A percentile compares a stretch with the other conserved stretches of the same genome.
These are phyloP conservation scores for Aspergillus oerlinghausenensis DNA, from an alignment of 2,329 filamentous ascomycete species.

Conservation along the genomic window DNA sequence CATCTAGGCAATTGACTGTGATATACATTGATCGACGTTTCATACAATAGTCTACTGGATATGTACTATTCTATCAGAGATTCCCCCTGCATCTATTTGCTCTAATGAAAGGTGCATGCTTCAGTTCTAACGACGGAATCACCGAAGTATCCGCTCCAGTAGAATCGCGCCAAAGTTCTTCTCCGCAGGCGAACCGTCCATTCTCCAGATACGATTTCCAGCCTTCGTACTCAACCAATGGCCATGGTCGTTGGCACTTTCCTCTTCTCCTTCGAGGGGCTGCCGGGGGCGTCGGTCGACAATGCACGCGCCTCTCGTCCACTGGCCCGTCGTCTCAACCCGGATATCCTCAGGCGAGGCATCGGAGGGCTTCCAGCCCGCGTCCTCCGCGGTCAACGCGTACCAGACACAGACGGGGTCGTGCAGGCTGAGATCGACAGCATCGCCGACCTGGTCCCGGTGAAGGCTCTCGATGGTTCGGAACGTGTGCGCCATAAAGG, in stretches of 20 bases:
- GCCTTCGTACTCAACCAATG: slow-evolving; percentile 69
- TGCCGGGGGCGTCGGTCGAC: slow-evolving; percentile 63
- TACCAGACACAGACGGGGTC: slow-evolving; percentile 80
- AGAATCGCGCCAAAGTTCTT: slow-evolving; percentile 62
- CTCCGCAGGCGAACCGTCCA: slow-evolving; percentile 64
- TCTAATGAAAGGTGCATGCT: not conserved
- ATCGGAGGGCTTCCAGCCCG: slow-evolving; percentile 41
- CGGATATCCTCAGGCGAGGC: slow-evolving; percentile 72
- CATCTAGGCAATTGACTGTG: too few species aligned
- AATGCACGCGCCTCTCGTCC: slow-evolving; percentile 89
- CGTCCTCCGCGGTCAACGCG: slow-evolving; percentile 52
- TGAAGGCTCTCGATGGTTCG: slow-evolving; percentile 62
- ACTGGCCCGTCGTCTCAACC: slow-evolving; percentile 85
- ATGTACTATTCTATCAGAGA: not conserved
- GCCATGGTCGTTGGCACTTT: slow-evolving; percentile 65
- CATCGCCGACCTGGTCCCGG: slow-evolving; percentile 47
- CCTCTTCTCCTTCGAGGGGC: slow-evolving; percentile 45
- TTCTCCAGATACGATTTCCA: slow-evolving; percentile 76
- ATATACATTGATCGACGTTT: too few species aligned
- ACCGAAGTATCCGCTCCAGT: slow-evolving; percentile 58
- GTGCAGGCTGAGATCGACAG: slow-evolving; percentile 62
- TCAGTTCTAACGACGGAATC: not conserved
- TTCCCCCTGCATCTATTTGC: not conserved
- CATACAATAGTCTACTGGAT: too few species aligned
- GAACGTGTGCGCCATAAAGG: slow-evolving; percentile 69